A percentile compares a stretch with the other conserved stretches of the same genome.
These are phyloP conservation scores for Triticum timopheevii DNA, from an alignment of 176 grass and related monocot genomes.

Conservation along the genomic window DNA sequence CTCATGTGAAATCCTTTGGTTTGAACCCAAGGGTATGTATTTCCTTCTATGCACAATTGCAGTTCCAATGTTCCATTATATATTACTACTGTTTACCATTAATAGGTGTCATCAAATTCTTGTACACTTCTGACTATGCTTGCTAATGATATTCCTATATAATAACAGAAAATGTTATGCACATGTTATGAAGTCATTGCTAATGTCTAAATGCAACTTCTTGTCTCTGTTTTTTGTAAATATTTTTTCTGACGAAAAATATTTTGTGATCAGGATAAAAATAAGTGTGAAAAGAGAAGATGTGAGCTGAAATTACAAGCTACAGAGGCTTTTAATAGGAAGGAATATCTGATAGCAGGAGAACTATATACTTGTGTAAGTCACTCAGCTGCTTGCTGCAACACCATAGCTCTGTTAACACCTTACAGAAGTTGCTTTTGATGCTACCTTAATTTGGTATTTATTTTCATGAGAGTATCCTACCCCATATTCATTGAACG, in stretches of 20 bases:
- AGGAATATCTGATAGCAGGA: constrained; percentile 17
- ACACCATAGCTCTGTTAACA: neutral
- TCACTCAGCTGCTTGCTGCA: neutral
- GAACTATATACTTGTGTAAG: constrained; percentile 12
- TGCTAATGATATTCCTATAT: neutral
- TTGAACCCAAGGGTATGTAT: constrained; percentile 9
- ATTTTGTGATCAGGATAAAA: neutral
- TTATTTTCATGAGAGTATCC: neutral
- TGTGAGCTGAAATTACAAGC: constrained; percentile 9
- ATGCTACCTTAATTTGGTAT: neutral
- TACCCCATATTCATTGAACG: neutral
- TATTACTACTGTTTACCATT: neutral
- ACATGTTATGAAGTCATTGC: neutral
- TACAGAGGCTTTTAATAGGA: constrained; percentile 2
- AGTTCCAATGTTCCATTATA: neutral
- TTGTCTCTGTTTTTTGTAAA: neutral
- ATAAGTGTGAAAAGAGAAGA: neutral
- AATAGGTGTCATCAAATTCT: neutral
- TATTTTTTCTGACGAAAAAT: neutral
- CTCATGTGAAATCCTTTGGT: neutral
- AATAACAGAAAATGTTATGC: neutral
- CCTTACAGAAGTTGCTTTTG: neutral
- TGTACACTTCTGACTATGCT: neutral
- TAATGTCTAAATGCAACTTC: neutral
- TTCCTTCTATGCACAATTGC: neutral